Conservation (phyloP, 2,329 filamentous ascomycete species). For the Gliomastix tumulicola region DNA sequence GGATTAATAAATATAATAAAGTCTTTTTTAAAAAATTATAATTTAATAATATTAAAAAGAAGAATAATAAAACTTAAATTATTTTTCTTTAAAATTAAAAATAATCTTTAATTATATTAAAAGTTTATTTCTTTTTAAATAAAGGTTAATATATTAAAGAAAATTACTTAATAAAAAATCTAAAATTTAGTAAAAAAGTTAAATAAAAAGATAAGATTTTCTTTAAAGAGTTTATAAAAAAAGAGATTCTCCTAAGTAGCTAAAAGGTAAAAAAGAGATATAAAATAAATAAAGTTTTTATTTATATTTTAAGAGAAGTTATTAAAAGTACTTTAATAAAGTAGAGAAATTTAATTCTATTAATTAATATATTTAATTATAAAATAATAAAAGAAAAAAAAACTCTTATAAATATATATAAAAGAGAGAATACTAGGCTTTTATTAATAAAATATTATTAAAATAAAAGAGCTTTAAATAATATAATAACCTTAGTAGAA, state of each 20-base stretch:
- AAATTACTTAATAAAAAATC: not conserved
- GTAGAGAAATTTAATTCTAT: not conserved
- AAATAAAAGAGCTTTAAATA: not conserved
- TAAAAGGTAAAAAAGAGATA: not conserved
- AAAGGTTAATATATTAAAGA: no score
- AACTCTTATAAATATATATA: not conserved
- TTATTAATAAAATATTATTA: not conserved
- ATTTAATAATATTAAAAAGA: not conserved
- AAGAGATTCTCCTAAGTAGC: not conserved
- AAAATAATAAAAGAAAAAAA: not conserved
- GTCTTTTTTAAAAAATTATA: not conserved
- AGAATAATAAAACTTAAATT: not conserved
- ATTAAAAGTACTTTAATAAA: not conserved
- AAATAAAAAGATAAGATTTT: not conserved
- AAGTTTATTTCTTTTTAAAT: not conserved
- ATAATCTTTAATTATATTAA: not conserved
- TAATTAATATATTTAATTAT: not conserved
- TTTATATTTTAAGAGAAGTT: not conserved
- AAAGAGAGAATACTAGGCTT: not conserved
- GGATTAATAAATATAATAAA: not conserved
- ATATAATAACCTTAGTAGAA: not conserved
- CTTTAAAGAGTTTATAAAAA: no score
- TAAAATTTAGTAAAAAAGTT: not conserved
- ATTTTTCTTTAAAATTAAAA: not conserved
- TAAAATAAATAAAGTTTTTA: no score